Evolutionary conservation across 495 filamentous ascomycete species (phyloP), one percentile per base, ranked within the genome.

Genomic region (Penicillium tannophilum): DNA sequence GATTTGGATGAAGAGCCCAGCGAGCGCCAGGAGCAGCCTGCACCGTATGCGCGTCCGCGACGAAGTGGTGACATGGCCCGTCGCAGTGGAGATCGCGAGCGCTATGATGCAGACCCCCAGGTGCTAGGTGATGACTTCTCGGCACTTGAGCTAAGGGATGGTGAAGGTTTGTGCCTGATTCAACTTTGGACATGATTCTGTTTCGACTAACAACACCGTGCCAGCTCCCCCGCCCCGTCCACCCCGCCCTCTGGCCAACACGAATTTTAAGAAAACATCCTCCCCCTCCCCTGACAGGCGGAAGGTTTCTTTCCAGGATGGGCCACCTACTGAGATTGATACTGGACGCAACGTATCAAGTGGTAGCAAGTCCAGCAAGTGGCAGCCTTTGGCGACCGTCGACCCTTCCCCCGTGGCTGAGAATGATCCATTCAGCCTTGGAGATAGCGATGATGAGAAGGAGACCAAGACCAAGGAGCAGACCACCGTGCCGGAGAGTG

Each of bases 31-130:
- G 78, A 80, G 44, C 67, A 70, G 30, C 65, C 68, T 24, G 67
- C 72, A 30, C 59, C 66, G 6, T 72, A 82, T 49, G 68, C 66
- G 10, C 75, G 71, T 44, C 61, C 72, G 48, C 73, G 85, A 52
- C 82, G 82, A 60, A 86, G 84, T 61, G 81, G 81, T 19, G 86
- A 88, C 49, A 58, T 73, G 55, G 72, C 72, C 54, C 84, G 89
- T 66, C 84, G 87, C 60, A 96, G 91, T 68, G 82, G 83, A 20
- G 92, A 97, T 66, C 90, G 90, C 43, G 86, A 90, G 59, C 89
- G 91, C 42, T 98, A 98, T 66, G 94, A 98, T 71, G 91, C 92
- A n/a, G 94, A 98, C 69, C 95, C 92, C 24, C 84, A 91, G 66
- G 84, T 98, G 44, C 76, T 98, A 20, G 85, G 86, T 52, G 94